phyloP scores from a whole-genome alignment of 371 early-diverging fungal genomes.

The Mortierella sp. region DNA sequence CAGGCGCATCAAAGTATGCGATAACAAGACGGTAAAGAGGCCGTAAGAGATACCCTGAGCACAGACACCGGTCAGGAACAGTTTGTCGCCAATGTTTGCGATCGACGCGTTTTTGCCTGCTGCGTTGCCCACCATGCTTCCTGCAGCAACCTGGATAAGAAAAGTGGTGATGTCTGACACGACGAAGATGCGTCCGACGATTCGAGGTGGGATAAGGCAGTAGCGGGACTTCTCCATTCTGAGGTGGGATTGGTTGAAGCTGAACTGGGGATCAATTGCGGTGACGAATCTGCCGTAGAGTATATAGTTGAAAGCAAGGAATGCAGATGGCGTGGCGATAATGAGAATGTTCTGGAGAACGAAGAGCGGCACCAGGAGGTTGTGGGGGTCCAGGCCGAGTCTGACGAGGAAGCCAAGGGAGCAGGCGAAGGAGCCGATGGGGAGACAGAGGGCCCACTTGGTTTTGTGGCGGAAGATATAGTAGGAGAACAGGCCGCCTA shows the following conservation, averaged over 20 bases:
- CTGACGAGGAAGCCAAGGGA: slow-evolving; percentile 29
- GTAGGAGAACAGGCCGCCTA: neutral
- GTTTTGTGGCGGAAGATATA: slow-evolving; percentile 11
- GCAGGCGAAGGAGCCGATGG: slow-evolving; percentile 33
- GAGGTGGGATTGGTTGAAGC: slow-evolving; percentile 4
- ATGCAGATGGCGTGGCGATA: slow-evolving; percentile 31
- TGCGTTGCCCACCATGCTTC: slow-evolving; percentile 22
- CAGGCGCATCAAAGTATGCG: slow-evolving; percentile 24
- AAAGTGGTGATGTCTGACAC: slow-evolving; percentile 31
- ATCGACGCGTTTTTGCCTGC: slow-evolving; percentile 5
- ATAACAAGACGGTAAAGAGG: slow-evolving; percentile 32
- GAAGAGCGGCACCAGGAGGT: slow-evolving; percentile 19
- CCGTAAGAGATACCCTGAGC: slow-evolving; percentile 33
- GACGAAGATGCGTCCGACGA: slow-evolving; percentile 42
- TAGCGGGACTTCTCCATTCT: slow-evolving; percentile 32
- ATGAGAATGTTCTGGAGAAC: slow-evolving; percentile 19
- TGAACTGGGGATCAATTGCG: slow-evolving; percentile 41
- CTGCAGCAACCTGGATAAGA: slow-evolving; percentile 29
- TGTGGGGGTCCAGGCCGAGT: slow-evolving; percentile 14
- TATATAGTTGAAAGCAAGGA: slow-evolving; percentile 50
- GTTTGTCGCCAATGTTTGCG: slow-evolving; percentile 18
- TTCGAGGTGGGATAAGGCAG: slow-evolving; percentile 39
- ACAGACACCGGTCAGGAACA: slow-evolving; percentile 34
- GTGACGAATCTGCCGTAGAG: slow-evolving; percentile 40
- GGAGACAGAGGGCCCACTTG: slow-evolving; percentile 44